phyloP scores from a whole-genome alignment of 106 monocot genomes.

The Vanilla planifolia region DNA sequence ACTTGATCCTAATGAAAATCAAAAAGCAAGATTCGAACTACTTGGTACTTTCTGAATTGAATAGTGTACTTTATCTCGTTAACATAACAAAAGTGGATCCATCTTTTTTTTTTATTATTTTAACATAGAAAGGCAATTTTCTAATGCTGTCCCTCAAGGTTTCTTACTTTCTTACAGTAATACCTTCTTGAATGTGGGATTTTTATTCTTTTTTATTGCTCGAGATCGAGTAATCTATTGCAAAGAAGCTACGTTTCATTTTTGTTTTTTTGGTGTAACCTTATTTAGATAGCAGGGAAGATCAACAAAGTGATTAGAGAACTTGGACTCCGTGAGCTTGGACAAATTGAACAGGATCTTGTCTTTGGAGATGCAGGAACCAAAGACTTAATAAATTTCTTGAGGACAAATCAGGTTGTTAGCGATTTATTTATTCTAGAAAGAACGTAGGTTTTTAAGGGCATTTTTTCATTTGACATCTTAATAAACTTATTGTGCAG shows the following conservation, averaged over 20 bases:
- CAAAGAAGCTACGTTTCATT: neutral
- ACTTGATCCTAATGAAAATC: too few species aligned
- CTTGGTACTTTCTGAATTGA: too few species aligned
- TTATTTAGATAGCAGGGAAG: conserved; percentile 92
- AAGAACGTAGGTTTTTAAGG: neutral
- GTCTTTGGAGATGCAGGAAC: conserved; percentile 99
- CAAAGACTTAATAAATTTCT: conserved; percentile 87
- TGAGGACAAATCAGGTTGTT: conserved; percentile 72
- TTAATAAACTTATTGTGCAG: conserved; percentile 26
- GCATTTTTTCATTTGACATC: neutral
- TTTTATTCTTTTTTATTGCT: too few species aligned
- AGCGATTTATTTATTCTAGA: neutral
- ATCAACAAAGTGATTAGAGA: conserved; percentile 80
- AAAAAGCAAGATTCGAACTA: too few species aligned
- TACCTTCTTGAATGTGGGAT: too few species aligned
- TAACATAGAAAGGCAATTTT: too few species aligned
- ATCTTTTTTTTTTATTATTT: too few species aligned
- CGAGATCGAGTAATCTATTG: neutral
- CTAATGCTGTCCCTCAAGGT: too few species aligned
- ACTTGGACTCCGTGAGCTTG: conserved; percentile 76
- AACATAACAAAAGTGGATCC: too few species aligned
- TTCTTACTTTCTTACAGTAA: too few species aligned
- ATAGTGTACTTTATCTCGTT: too few species aligned
- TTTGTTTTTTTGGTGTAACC: neutral
- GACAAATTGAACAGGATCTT: conserved; percentile 92